Evolutionary conservation across 2,329 filamentous ascomycete genomes (phyloP).

Genomic region (Fusarium irregulare): DNA sequence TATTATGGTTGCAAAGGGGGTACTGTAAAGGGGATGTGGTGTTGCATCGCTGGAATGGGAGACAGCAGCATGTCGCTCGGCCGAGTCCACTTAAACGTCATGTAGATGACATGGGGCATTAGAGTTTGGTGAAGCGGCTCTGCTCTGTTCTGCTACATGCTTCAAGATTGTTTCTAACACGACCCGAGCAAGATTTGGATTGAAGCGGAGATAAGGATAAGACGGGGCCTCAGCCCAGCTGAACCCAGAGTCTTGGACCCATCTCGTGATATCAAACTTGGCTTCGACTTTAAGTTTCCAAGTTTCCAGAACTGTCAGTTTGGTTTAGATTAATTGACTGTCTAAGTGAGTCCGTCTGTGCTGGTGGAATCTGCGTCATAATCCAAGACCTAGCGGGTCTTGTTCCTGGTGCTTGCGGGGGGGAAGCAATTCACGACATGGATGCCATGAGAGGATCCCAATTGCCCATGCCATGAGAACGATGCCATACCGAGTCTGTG

Average conservation of each 20-base stretch:
- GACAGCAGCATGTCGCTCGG: conserved; percentile 12
- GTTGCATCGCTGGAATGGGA: conserved; percentile 14
- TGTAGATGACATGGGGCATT: conserved; percentile 25
- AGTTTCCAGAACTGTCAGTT: conserved; percentile 7
- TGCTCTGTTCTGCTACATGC: conserved; percentile 13
- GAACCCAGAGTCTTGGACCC: background rate
- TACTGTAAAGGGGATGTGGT: background rate
- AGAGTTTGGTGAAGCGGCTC: conserved; percentile 37
- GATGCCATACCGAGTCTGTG: conserved; percentile 1
- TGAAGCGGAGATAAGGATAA: background rate
- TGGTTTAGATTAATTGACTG: conserved; percentile 3
- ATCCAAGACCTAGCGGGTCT: conserved; percentile 28
- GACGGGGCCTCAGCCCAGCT: background rate
- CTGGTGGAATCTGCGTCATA: conserved; percentile 38
- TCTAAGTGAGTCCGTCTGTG: background rate
- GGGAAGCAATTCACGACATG: conserved; percentile 26
- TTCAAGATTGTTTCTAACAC: conserved; percentile 1
- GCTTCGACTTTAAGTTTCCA: conserved; percentile 5
- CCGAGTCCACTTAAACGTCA: conserved; percentile 35
- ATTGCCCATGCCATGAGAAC: conserved; percentile 7
- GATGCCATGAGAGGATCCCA: conserved; percentile 23
- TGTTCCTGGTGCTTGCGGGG: conserved; percentile 18
- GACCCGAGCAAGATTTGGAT: background rate
- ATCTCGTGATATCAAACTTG: conserved; percentile 2
- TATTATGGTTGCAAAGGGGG: background rate